Conservation (phyloP, 2,329 filamentous ascomycete species). For the Drechslera avenae region DNA sequence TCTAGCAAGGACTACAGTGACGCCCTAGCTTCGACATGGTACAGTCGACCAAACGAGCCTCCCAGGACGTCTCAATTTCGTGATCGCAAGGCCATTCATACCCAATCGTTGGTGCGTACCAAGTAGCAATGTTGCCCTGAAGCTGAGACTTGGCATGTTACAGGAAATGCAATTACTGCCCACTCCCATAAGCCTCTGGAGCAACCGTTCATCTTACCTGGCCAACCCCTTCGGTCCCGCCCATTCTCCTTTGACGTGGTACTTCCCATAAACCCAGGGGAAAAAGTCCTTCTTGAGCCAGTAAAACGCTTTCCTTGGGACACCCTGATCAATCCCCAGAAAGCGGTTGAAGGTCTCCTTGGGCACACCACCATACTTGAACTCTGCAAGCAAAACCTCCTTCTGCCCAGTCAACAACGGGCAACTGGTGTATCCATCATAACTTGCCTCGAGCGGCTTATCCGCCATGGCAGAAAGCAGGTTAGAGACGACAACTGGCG, state of each 20-base stretch:
- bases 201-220: conserved; percentile 5
- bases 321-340: conserved; percentile 63
- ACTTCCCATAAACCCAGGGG: conserved; percentile 67
- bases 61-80: too few species aligned
- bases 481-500: conserved; percentile 46
- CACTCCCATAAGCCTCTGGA: too few species aligned
- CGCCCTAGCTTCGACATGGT: too few species aligned
- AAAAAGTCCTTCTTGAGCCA: conserved; percentile 71
- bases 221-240: conserved; percentile 62
- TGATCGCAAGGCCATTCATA: too few species aligned
- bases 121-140: too few species aligned
- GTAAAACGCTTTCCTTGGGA: conserved; percentile 63
- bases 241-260: conserved; percentile 67
- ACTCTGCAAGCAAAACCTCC: conserved; percentile 68
- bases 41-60: too few species aligned
- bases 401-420: conserved; percentile 57
- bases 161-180: too few species aligned
- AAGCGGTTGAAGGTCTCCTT: conserved; percentile 65
- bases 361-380: conserved; percentile 67
- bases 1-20: too few species aligned
- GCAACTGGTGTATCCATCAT: conserved; percentile 50
- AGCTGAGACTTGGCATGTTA: too few species aligned
- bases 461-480: conserved; percentile 37
- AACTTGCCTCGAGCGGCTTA: conserved; percentile 30
- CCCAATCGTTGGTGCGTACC: too few species aligned